Evolutionary conservation across 352 stramenopile species (phyloP).

Genomic region (Globisporangium heterothallicum): DNA sequence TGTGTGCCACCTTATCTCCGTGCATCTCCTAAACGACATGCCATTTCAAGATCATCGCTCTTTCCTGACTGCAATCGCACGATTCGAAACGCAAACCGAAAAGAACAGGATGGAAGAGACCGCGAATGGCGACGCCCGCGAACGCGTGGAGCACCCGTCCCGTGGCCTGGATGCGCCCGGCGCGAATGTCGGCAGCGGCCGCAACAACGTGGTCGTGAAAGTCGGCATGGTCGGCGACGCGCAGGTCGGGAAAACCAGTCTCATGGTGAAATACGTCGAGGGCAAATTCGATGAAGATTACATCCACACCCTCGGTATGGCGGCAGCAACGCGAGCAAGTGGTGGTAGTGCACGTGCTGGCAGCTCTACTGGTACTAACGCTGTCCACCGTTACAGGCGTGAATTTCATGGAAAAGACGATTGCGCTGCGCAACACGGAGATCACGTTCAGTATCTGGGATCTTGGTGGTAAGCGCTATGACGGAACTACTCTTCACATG

Average conservation of each 20-base stretch:
- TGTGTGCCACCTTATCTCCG: too few relatives aligned
- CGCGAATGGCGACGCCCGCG: neutral
- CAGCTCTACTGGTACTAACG: too few relatives aligned
- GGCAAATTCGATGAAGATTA: conserved; percentile 96
- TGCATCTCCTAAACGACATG: too few relatives aligned
- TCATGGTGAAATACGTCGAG: conserved; percentile 96
- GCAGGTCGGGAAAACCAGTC: conserved; percentile 93
- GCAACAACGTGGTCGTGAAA: conserved; percentile 89
- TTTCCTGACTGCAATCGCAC: neutral
- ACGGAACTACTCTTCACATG: too few relatives aligned
- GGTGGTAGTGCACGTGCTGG: conserved; percentile 3
- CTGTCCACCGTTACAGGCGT: too few relatives aligned
- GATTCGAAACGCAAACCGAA: neutral
- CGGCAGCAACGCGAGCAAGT: too few relatives aligned
- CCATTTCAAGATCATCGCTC: too few relatives aligned
- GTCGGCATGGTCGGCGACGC: conserved; percentile 93
- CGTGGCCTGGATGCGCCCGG: conserved; percentile 23
- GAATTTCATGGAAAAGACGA: conserved; percentile 96
- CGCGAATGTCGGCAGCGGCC: conserved; percentile 22
- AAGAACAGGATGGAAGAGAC: neutral
- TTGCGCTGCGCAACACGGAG: conserved; percentile 91
- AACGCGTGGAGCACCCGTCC: conserved; percentile 15
- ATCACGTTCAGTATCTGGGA: conserved; percentile 96
- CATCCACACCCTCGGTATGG: conserved; percentile 93
- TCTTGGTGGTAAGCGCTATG: conserved; percentile 74